phyloP scores from a whole-genome alignment of 495 filamentous ascomycete species.

The Chlorociboria aeruginascens region DNA sequence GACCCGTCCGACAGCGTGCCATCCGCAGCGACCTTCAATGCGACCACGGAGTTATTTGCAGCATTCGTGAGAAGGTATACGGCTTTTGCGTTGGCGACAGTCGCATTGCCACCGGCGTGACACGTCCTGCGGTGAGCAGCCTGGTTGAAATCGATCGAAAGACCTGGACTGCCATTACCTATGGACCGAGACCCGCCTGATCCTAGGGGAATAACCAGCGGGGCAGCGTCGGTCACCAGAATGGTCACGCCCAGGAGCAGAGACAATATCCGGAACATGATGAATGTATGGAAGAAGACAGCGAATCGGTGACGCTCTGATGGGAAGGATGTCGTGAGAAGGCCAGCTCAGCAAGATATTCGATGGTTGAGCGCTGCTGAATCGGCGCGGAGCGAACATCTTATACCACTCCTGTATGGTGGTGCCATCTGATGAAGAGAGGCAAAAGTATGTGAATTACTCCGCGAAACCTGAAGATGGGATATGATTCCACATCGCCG shows the following conservation, averaged over 20 bases:
- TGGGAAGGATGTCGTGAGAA: background rate
- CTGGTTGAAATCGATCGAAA: slow-evolving; percentile 3
- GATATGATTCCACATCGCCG: no score
- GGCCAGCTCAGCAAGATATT: background rate
- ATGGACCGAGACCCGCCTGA: slow-evolving; percentile 1
- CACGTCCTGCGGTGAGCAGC: background rate
- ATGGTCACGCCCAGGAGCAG: background rate
- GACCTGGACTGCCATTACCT: slow-evolving; percentile 1
- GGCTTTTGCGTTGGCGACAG: slow-evolving; percentile 25
- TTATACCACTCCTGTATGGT: no score
- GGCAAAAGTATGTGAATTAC: no score
- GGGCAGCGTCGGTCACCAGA: background rate
- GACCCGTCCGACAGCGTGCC: slow-evolving; percentile 30
- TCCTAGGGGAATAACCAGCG: slow-evolving; percentile 4
- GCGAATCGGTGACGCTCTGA: background rate
- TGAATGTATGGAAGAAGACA: background rate
- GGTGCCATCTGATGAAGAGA: no score
- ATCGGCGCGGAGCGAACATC: background rate
- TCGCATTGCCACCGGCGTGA: background rate
- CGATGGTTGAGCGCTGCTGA: background rate
- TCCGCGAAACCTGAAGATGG: no score
- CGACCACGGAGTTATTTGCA: slow-evolving; percentile 31
- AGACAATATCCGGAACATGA: background rate
- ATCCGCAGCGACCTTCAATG: slow-evolving; percentile 30
- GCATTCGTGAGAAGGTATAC: slow-evolving; percentile 42